Conservation (phyloP, 495 filamentous ascomycete genomes). For the Hyaloscypha variabilis region DNA sequence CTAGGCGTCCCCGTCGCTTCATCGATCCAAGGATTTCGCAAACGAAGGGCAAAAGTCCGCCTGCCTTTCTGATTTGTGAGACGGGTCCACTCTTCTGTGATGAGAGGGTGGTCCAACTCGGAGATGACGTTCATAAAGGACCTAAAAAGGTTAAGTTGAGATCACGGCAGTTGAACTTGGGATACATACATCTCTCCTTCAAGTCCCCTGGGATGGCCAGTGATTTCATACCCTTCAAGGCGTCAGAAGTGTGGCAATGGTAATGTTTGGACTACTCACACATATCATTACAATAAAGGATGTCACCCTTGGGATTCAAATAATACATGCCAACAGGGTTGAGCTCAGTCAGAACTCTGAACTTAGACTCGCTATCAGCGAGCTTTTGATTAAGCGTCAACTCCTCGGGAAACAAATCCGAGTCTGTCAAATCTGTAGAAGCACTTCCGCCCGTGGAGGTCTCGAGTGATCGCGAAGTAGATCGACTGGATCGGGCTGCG, state of each 20-base stretch:
- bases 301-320: constrained; percentile 24
- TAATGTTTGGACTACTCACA: constrained; percentile 9
- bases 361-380: constrained; percentile 29
- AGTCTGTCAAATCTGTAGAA: not conserved
- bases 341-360: constrained; percentile 26
- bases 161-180: not conserved
- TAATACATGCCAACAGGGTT: constrained; percentile 31
- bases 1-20: constrained; percentile 20
- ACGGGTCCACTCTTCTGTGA: constrained; percentile 22
- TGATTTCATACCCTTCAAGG: constrained; percentile 27
- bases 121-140: constrained; percentile 30
- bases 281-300: constrained; percentile 30
- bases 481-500: constrained; percentile 11
- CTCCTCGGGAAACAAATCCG: constrained; percentile 8
- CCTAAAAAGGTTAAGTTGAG: not conserved
- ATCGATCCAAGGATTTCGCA: constrained; percentile 28
- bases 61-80: constrained; percentile 22
- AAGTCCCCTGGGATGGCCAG: constrained; percentile 28
- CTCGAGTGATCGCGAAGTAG: constrained; percentile 2
- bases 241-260: not conserved
- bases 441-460: not conserved
- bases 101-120: constrained; percentile 20
- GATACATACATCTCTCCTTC: constrained; percentile 25
- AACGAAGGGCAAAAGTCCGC: constrained; percentile 19
- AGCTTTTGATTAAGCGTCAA: constrained; percentile 17